Conservation (phyloP, 768 basidiomycete species). For the Rhizopogon vesiculosus region DNA sequence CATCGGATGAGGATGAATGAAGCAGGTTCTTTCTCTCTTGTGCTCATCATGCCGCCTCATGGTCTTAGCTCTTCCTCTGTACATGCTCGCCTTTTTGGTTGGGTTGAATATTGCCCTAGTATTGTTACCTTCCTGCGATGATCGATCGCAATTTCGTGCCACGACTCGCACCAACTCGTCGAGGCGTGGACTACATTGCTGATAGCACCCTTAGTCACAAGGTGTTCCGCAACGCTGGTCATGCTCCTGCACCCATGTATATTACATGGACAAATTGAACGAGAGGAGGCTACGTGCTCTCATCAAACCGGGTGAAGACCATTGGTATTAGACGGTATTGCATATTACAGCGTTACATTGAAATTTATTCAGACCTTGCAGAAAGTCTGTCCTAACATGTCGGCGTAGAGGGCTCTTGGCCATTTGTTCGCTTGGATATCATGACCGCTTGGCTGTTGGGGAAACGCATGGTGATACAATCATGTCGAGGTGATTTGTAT, state of each 20-base stretch:
- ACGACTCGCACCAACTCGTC: neutral
- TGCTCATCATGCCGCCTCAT: neutral
- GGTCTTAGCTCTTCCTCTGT: neutral
- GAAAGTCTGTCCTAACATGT: too few relatives aligned
- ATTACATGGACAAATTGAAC: neutral
- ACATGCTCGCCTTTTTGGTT: too few relatives aligned
- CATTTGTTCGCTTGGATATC: too few relatives aligned
- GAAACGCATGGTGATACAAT: neutral
- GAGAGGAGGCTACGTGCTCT: neutral
- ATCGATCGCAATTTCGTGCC: neutral
- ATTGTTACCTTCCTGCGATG: neutral
- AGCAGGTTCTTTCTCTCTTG: neutral
- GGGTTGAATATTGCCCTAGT: neutral
- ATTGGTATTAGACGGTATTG: too few relatives aligned
- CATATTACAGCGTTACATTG: too few relatives aligned
- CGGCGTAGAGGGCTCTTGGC: too few relatives aligned
- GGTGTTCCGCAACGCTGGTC: neutral
- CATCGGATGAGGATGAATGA: conserved; percentile 64
- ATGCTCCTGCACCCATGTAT: neutral
- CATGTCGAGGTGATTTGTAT: too few relatives aligned
- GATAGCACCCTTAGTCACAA: neutral
- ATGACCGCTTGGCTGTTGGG: too few relatives aligned
- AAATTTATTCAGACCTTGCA: too few relatives aligned
- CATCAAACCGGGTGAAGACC: too few relatives aligned
- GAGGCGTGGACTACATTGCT: neutral